These are phyloP conservation scores for Plectosphaerella plurivora DNA, from an alignment of 2,329 filamentous ascomycete species.

Conservation along the genomic window DNA sequence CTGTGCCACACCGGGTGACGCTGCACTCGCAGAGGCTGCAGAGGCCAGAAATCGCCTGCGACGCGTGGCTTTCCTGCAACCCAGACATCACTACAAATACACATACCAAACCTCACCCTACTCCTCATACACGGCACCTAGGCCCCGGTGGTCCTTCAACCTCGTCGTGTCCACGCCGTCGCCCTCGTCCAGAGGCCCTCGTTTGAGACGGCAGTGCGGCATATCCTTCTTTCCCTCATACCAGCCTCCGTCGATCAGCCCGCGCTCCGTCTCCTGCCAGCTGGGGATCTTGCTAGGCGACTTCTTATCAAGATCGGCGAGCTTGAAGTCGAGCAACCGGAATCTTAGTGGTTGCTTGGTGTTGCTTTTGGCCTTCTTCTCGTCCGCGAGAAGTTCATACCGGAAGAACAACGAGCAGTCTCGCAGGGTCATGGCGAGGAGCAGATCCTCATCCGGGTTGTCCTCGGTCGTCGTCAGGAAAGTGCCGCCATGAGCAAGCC, in stretches of 20 bases:
- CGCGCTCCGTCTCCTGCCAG: constrained; percentile 61
- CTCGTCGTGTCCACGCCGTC: neutral
- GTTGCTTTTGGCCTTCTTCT: neutral
- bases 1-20: too few relatives aligned
- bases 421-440: constrained; percentile 72
- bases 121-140: neutral
- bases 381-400: constrained; percentile 6
- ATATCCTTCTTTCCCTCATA: constrained; percentile 35
- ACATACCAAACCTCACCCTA: neutral
- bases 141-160: neutral
- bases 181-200: neutral
- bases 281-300: constrained; percentile 60
- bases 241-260: constrained; percentile 63
- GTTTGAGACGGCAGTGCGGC: constrained; percentile 6
- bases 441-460: constrained; percentile 24
- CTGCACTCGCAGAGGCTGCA: too few relatives aligned
- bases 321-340: constrained; percentile 44
- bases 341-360: constrained; percentile 12
- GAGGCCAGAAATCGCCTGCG: too few relatives aligned
- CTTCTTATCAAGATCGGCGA: constrained; percentile 78
- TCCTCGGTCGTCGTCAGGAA: constrained; percentile 16
- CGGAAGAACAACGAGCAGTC: constrained; percentile 74
- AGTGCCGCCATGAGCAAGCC: neutral
- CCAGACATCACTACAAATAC: neutral
- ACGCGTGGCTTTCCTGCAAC: too few relatives aligned